Evolutionary conservation across 495 filamentous ascomycete genomes (phyloP).

Genomic region (Penicillium alfredii): DNA sequence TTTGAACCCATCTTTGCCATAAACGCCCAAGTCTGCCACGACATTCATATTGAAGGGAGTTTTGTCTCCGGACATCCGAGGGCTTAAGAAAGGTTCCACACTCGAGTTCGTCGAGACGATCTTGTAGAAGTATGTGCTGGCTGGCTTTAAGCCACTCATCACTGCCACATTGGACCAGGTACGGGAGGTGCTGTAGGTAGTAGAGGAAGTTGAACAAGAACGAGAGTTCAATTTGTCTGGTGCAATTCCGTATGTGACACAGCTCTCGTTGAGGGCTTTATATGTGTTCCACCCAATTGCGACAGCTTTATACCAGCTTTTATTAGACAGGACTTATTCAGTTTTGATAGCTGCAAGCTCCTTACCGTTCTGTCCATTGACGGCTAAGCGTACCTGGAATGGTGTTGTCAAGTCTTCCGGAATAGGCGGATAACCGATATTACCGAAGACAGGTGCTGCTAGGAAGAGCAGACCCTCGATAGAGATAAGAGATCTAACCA

Average conservation of each 20-base stretch:
- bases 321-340: background rate
- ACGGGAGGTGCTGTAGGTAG: constrained; percentile 44
- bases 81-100: constrained; percentile 50
- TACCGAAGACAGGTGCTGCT: no score
- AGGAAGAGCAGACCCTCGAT: no score
- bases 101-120: constrained; percentile 52
- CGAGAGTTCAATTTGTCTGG: constrained; percentile 17
- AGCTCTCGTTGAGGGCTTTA: constrained; percentile 27
- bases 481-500: no score
- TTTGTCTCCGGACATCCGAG: constrained; percentile 44
- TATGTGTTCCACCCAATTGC: constrained; percentile 54
- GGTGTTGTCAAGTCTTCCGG: constrained; percentile 52
- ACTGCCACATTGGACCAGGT: constrained; percentile 48
- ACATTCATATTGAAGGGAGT: constrained; percentile 43
- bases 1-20: constrained; percentile 53
- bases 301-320: constrained; percentile 34
- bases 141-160: constrained; percentile 36
- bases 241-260: constrained; percentile 40
- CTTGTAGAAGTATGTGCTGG: constrained; percentile 51
- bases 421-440: constrained; percentile 45
- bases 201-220: constrained; percentile 31
- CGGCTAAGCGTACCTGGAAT: constrained; percentile 50
- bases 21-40: constrained; percentile 50
- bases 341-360: no score
- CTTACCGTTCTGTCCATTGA: constrained; percentile 49